Conservation (phyloP, 768 basidiomycete species). For the Termitomyces heimii region DNA sequence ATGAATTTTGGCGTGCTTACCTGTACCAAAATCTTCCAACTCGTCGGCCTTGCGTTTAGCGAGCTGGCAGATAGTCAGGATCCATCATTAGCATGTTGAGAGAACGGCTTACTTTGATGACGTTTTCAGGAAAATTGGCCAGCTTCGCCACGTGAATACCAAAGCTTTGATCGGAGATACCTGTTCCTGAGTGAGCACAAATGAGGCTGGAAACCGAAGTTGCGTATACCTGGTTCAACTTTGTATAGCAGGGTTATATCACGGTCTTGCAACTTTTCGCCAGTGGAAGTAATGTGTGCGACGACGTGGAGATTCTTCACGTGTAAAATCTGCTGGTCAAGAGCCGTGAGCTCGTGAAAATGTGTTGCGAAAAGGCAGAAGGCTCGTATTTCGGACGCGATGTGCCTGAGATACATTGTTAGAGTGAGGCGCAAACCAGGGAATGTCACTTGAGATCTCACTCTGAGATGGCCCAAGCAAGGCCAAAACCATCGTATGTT, state of each 20-base stretch:
- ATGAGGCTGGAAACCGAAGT: background rate
- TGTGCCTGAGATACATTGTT: slow-evolving; percentile 51
- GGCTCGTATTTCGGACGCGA: slow-evolving; percentile 86
- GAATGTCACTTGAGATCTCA: slow-evolving; percentile 27
- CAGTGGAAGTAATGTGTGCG: slow-evolving; percentile 82
- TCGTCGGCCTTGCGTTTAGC: slow-evolving; percentile 93
- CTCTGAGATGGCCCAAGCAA: slow-evolving; percentile 99
- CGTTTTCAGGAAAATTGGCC: slow-evolving; percentile 96
- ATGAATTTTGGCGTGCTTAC: background rate
- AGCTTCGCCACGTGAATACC: slow-evolving; percentile 97
- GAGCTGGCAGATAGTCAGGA: slow-evolving; percentile 38
- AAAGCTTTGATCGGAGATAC: slow-evolving; percentile 94
- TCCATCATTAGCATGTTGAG: background rate
- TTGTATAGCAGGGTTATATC: slow-evolving; percentile 94
- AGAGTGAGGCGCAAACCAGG: background rate
- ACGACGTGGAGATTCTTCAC: slow-evolving; percentile 96
- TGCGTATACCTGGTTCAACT: slow-evolving; percentile 75
- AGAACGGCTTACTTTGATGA: slow-evolving; percentile 62
- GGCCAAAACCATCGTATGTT: slow-evolving; percentile 94
- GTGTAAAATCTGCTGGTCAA: slow-evolving; percentile 79
- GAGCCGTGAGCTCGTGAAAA: slow-evolving; percentile 93
- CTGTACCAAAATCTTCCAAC: slow-evolving; percentile 72
- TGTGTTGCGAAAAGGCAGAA: slow-evolving; percentile 98
- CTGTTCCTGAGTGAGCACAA: slow-evolving; percentile 27
- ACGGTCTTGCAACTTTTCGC: slow-evolving; percentile 54